Evolutionary conservation across 108 stramenopile species (phyloP), one percentile per base, ranked within the genome.

Genomic region (Stephanodiscus minutulus): DNA sequence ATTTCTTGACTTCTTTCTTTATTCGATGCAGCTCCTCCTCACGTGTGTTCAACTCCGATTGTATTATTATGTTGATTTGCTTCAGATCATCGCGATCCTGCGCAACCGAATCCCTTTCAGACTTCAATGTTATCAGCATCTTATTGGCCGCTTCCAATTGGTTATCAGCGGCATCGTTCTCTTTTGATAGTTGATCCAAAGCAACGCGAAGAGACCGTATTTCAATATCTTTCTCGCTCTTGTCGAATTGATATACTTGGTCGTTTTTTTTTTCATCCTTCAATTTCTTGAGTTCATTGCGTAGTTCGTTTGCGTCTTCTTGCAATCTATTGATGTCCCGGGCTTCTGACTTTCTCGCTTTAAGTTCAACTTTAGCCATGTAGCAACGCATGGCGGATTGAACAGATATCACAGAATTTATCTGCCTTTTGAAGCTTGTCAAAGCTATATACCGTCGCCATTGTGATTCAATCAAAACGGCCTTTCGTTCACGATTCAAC

Each of bases 251-350:
- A 8, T 29, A 12, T 31, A 11, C 20, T 49, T 35, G 18, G 46
- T 17, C 31, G 17, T 20, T 21, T 31, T 66, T 13, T 9, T 35
- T 52, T n/a, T 48, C 61, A 37, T 43, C 25, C 25, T 25, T 70
- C 41, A 63, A 46, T 43, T 46, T 63, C 31, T 63, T 63, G 27
- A 62, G 61, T 25, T 43, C 61, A 46, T 41, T 21, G 10, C 61
- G 61, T 4, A 78, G 72, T n/a, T 29, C 46, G 5, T 28, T 52
- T 36, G 49, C 22, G 33, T 78, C 77, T 36, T 39, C 12, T 39
- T 57, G 39, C 39, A 78, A 44, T 29, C 21, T 61, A 43, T 78
- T 33, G 20, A 78, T 60, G 27, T 78, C 72, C n/a, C 72, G 64
- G 3, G 72, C 64, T 54, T 73, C 50, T 36, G 56, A 27, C 48